Evolutionary conservation across 306 rosid genomes (phyloP), one percentile per base, ranked within the genome.

Genomic region (Leucaena leucocephala): DNA sequence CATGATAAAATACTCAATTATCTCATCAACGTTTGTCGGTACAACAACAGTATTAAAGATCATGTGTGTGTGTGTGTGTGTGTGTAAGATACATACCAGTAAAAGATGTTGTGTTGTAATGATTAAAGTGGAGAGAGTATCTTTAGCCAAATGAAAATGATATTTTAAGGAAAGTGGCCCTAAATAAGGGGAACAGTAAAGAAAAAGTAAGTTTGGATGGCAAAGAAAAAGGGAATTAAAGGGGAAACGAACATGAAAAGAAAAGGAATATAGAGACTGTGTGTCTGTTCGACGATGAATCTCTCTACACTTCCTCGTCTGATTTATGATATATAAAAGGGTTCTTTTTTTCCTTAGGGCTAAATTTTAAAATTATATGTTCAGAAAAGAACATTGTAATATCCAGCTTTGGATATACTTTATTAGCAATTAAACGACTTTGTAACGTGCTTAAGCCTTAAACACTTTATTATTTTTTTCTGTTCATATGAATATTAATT

Each of bases 141-240:
- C 96, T 90, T 90, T 90, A 83, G 78, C 77, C 86, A 78, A 72
- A 82, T 90, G 92, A 87, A 94, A 94, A 92, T 92, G 90, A 90
- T 94, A 90, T 87, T 94, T 94, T 90, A 90, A 89, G 91, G 27
- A 27, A 27, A 27, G 27, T 27, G 27, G 27, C 27, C 0, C 27
- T 27, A 27, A 27, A 27, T 27, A 27, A 27, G 27, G 27, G 27
- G 27, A 88, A 72, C 78, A 79, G 86, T 82, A 84, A 86, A 90
- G 93, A 80, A 88, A 92, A 92, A 91, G 97, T 73, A 55, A 79
- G 78, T 82, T 73, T 81, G 72, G 86, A 88, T 85, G 84, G 83
- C 76, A 76, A 83, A n/a, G 84, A 75, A 65, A 79, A 66, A 85
- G 80, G 44, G 61, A 8, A 80, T 15, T 45, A 78, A 83, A 78